Percentiles rank a stretch among this genome's conserved stretches.
Evolutionary conservation across 768 basidiomycete species (phyloP).

Genomic region (Tricholoma sp.): DNA sequence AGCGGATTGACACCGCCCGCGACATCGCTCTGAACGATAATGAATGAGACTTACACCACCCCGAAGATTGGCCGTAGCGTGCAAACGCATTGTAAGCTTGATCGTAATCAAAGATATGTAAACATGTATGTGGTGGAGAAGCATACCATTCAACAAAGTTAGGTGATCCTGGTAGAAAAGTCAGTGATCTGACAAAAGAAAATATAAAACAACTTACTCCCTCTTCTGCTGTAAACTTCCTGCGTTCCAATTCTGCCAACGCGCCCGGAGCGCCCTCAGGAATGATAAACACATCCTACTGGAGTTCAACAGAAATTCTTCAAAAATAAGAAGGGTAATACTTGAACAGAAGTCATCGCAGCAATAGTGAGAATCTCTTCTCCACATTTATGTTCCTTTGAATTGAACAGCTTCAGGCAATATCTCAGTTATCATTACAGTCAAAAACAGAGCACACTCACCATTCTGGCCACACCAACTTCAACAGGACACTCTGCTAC

Average conservation of each 20-base stretch:
- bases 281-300: slow-evolving; percentile 84
- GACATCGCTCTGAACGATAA: slow-evolving; percentile 94
- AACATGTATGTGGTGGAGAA: neutral
- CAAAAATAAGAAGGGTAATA: slow-evolving; percentile 14
- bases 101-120: neutral
- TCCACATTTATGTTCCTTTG: slow-evolving; percentile 82
- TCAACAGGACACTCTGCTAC: slow-evolving; percentile 95
- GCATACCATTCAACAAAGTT: slow-evolving; percentile 82
- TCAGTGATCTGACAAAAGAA: neutral
- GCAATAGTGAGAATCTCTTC: slow-evolving; percentile 96
- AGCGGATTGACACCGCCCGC: slow-evolving; percentile 87
- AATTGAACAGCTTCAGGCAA: slow-evolving; percentile 67
- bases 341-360: slow-evolving; percentile 92
- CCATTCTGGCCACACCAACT: slow-evolving; percentile 91
- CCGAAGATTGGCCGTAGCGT: slow-evolving; percentile 74
- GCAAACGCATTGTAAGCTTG: slow-evolving; percentile 92
- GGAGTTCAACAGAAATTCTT: neutral
- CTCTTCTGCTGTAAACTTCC: slow-evolving; percentile 98
- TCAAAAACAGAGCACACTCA: slow-evolving; percentile 28
- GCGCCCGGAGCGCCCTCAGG: slow-evolving; percentile 83
- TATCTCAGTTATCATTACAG: neutral
- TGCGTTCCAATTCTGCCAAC: slow-evolving; percentile 82
- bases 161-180: slow-evolving; percentile 74
- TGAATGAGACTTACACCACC: slow-evolving; percentile 91
- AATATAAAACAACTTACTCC: slow-evolving; percentile 50